Evolutionary conservation across 2,329 filamentous ascomycete genomes (phyloP), one percentile per base, ranked within the genome.

Genomic region (Fusarium albosuccineum): DNA sequence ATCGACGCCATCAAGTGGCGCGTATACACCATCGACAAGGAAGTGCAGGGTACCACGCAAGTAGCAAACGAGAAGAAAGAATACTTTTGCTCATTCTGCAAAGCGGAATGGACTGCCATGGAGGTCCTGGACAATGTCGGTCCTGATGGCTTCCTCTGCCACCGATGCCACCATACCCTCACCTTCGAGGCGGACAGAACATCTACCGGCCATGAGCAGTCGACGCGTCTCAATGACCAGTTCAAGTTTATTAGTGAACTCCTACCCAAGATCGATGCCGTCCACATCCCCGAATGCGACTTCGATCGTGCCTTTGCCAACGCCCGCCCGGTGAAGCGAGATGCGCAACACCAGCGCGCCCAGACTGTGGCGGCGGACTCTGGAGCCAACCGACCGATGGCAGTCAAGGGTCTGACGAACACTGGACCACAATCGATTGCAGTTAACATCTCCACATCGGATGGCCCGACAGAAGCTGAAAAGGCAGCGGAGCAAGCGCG

Each of bases 1-100:
- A 93, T 99, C 74, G 96, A 99, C 80, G 93, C 93, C 49, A 97
- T 97, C 81, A 99, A 99, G 79, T 99, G 92, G 87, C 91, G 93
- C 66, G 89, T 97, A 52, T 94, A 95, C 76, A 91, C 91, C 58
- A 89, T 98, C 71, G 94, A 94, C 70, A 94, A 95, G 77, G 89
- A 91, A 56, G 93, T 98, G 61, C 94, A 97, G 79, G 90, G 91
- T 14, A 90, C 93, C 60, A 92, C 92, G 14, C 89, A 92, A 16
- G 91, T 93, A 1, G 91, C 91, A 9, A 87, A 88, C 57, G 95
- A 98, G 79, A 92, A 93, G 77, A 97, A 97, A 78, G 96, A 98
- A 76, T 97, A 94, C 74, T 90, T 91, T 62, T 99, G 96, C 79
- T 83, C 86, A 33, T 87, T 89, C 58, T 99, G 96, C 82, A 89